Evolutionary conservation across 163 green algal species (phyloP).

Genomic region (Botryococcus braunii): DNA sequence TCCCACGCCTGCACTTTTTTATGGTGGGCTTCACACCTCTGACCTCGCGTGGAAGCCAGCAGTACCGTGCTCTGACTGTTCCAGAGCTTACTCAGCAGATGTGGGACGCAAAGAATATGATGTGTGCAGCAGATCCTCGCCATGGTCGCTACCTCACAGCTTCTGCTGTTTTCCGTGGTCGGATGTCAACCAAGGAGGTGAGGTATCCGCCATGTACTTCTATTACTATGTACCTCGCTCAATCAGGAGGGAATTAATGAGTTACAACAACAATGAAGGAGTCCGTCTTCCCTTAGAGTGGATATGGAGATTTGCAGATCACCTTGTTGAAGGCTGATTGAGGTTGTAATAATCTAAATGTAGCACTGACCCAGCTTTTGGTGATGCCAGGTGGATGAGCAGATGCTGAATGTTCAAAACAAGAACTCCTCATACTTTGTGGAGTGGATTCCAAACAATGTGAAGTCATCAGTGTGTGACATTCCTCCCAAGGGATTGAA

Average conservation of each 20-base stretch:
- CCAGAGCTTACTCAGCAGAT: slow-evolving; percentile 95
- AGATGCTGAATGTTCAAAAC: slow-evolving; percentile 99
- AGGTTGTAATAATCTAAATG: too few relatives aligned
- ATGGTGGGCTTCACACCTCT: slow-evolving; percentile 92
- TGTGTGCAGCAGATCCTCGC: slow-evolving; percentile 88
- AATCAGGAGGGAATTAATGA: too few relatives aligned
- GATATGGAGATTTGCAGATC: too few relatives aligned
- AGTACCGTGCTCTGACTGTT: slow-evolving; percentile 84
- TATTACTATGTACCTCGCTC: too few relatives aligned
- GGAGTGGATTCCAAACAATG: slow-evolving; percentile 99
- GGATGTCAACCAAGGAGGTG: slow-evolving; percentile 95
- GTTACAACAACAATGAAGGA: too few relatives aligned
- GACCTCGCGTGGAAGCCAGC: slow-evolving; percentile 88
- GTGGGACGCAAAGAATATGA: slow-evolving; percentile 98
- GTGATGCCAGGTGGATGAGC: slow-evolving; percentile 92
- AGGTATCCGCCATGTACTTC: not conserved
- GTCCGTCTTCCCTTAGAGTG: too few relatives aligned
- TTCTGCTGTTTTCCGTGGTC: slow-evolving; percentile 90
- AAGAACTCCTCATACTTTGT: slow-evolving; percentile 99
- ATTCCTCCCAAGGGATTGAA: slow-evolving; percentile 96
- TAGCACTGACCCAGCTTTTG: too few relatives aligned
- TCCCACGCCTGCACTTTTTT: slow-evolving; percentile 91
- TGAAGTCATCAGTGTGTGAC: slow-evolving; percentile 95
- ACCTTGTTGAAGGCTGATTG: too few relatives aligned
- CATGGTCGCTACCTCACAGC: slow-evolving; percentile 95